Percentiles rank a stretch among this genome's conserved stretches.
These are phyloP conservation scores for Persicaria tinctoria DNA, from an alignment of 148 eudicot genomes.

Conservation along the genomic window DNA sequence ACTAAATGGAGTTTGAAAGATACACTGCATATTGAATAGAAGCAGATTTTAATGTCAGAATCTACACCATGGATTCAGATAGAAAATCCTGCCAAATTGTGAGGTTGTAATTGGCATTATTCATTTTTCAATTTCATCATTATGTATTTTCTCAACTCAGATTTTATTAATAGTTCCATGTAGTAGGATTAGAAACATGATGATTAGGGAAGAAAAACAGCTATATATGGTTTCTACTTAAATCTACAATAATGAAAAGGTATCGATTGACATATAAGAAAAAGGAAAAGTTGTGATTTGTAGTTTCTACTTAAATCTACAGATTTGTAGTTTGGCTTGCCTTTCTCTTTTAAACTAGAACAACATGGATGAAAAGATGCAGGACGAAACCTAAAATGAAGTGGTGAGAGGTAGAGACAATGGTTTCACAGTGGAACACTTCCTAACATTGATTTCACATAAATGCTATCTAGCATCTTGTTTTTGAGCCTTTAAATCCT, in stretches of 20 bases:
- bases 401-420: neutral
- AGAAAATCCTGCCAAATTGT: neutral
- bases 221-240: neutral
- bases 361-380: neutral
- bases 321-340: neutral
- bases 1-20: neutral
- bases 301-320: neutral
- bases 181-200: neutral
- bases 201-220: neutral
- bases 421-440: neutral
- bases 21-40: neutral
- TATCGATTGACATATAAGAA: neutral
- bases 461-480: neutral
- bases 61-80: neutral
- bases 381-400: neutral
- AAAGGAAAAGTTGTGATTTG: too few relatives aligned
- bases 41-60: neutral
- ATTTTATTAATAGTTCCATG: neutral
- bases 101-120: neutral
- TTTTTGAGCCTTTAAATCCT: neutral
- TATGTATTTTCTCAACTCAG: neutral
- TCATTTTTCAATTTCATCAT: neutral
- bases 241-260: neutral
- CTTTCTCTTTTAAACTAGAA: too few relatives aligned
- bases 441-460: neutral